Base-by-base conservation (phyloP, 1,284 basidiomycete species). In the Cryptococcus sp. region DNA sequence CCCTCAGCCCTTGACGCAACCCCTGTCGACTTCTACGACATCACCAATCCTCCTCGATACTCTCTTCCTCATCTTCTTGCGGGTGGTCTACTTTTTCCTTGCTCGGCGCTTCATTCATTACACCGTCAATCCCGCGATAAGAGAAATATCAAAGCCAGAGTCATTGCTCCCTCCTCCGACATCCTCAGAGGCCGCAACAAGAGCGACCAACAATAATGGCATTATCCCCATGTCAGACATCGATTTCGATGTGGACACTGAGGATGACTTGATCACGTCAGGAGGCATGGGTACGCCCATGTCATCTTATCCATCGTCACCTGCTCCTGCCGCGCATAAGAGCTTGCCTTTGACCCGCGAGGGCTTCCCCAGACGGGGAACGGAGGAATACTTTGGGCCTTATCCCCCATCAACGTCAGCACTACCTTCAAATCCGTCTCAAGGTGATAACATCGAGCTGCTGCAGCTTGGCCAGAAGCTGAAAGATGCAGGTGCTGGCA, bases 1-100 rank as follows among this genome's bases (percentile, higher is more conserved):
- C n/a, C 35, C 45, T 19, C 50, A 50, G 17, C 25, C 38, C 17
- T 16, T 47, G 44, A n/a, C 46, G 2, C 19, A 23, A 35, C 31
- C 44, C 6, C 41, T 47, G 15, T 41, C 49, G 20, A 16, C 52
- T 35, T 40, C 53, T 5, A 22, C 46, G 5, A 17, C 54, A 7
- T 60, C 67, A 0, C 69, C 75, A 2, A 67, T 78, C 42, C 57
- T 76, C 13, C 51, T 78, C 54, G 78, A 80, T 62, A 74, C 77
- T 6, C 40, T 69, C 27, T 31, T 78, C 48, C 67, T 79, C 46
- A 22, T 79, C 54, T 47, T 53, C 51, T 54, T 77, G 4, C 69
- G 78, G 17, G 31, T 68, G 2, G 65, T 68, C 38, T 76, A 72
- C 62, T 78, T 76, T 53, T 58, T 76, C 50, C 57, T 75, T 39